phyloP scores from a whole-genome alignment of 352 stramenopile genomes.

The Pythium periplocum region DNA sequence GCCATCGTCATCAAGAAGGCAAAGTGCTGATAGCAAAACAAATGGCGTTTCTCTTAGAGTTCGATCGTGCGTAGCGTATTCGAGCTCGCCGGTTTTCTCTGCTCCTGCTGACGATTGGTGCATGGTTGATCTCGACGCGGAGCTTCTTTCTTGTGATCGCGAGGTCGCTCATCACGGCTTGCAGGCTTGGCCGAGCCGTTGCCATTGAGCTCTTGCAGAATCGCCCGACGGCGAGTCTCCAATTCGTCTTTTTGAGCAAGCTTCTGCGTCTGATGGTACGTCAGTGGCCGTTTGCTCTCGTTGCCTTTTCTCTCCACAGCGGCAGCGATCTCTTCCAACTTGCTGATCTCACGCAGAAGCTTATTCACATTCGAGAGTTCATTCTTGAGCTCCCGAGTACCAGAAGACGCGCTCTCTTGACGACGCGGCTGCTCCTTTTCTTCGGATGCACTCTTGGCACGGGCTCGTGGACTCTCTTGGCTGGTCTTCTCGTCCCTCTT shows the following conservation, averaged over 20 bases:
- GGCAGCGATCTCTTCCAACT: slow-evolving; percentile 20
- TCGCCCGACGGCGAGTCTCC: slow-evolving; percentile 16
- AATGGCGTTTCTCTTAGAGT: slow-evolving; percentile 1
- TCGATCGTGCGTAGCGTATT: slow-evolving; percentile 17
- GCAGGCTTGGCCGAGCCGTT: not conserved
- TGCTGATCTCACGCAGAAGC: slow-evolving; percentile 28
- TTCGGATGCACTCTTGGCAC: not conserved
- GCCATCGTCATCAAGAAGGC: no score
- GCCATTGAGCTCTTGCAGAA: slow-evolving; percentile 12
- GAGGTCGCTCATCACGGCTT: not conserved
- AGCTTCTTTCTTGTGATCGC: no score
- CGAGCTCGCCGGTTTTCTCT: not conserved
- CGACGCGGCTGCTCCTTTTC: not conserved
- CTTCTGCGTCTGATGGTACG: slow-evolving; percentile 14
- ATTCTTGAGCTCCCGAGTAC: slow-evolving; percentile 26
- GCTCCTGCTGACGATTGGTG: no score
- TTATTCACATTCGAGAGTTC: slow-evolving; percentile 55
- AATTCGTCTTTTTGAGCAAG: slow-evolving; percentile 11
- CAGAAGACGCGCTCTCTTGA: not conserved
- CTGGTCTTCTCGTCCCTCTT: not conserved
- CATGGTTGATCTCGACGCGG: no score
- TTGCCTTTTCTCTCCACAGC: slow-evolving; percentile 2
- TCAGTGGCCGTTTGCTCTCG: slow-evolving; percentile 12
- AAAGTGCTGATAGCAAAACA: no score
- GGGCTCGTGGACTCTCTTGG: not conserved